Percentiles rank a stretch among this genome's conserved stretches.
phyloP scores from a whole-genome alignment of 495 filamentous ascomycete species.

The Emericellopsis terricola region DNA sequence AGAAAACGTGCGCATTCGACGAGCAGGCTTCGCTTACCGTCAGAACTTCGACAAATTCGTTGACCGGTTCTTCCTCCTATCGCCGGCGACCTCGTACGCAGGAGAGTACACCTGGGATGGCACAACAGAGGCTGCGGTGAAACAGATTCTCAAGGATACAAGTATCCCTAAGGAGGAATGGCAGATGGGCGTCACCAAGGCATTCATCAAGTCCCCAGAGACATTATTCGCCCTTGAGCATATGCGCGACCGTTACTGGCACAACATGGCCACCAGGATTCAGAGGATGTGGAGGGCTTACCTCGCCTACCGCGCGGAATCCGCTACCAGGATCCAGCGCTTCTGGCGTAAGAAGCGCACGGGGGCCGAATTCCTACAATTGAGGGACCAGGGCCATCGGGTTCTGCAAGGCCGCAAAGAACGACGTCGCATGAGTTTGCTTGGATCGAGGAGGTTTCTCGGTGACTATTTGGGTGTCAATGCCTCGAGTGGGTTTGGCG shows the following conservation, averaged over 20 bases:
- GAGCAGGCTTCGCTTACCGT: constrained; percentile 93
- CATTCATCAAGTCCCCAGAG: constrained; percentile 97
- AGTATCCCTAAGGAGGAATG: constrained; percentile 89
- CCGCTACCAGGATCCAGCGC: constrained; percentile 82
- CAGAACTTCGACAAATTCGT: constrained; percentile 98
- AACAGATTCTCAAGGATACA: constrained; percentile 89
- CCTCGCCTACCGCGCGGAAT: constrained; percentile 77
- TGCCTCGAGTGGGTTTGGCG: constrained; percentile 62
- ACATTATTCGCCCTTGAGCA: constrained; percentile 93
- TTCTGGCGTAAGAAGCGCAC: constrained; percentile 87
- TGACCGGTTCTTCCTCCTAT: constrained; percentile 91
- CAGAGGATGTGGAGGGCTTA: constrained; percentile 97
- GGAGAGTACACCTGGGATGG: constrained; percentile 95
- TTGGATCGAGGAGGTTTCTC: constrained; percentile 82
- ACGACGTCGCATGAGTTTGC: constrained; percentile 69
- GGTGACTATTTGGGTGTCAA: constrained; percentile 89
- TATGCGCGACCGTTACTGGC: constrained; percentile 96
- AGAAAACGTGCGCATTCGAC: constrained; percentile 94
- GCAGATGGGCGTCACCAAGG: constrained; percentile 93
- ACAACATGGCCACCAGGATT: constrained; percentile 97
- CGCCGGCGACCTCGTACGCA: constrained; percentile 85
- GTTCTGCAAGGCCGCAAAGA: constrained; percentile 76
- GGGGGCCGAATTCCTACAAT: constrained; percentile 68
- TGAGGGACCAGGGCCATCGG: constrained; percentile 80
- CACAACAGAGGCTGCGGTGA: constrained; percentile 69